Conservation (phyloP, 345 rosid species). For the Atalantia buxifolia region DNA sequence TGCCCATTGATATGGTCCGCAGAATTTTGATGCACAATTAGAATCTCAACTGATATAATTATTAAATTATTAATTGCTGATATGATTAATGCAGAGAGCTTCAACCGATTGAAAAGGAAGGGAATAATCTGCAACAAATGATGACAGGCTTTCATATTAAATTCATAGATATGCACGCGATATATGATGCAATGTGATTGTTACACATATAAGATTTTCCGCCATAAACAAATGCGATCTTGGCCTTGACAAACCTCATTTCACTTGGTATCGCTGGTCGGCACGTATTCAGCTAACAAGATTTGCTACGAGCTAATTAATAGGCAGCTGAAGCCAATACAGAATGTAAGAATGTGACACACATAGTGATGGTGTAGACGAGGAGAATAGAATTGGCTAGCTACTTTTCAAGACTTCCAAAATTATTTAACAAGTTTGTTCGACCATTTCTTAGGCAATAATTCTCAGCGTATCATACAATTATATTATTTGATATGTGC, state of each 20-base stretch:
- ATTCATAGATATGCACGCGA: background rate
- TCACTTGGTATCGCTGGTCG: background rate
- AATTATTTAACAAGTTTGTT: too few species aligned
- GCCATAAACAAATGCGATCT: background rate
- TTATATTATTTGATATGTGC: too few species aligned
- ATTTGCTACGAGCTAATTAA: background rate
- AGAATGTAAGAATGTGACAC: background rate
- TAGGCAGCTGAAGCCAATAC: background rate
- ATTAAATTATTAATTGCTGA: background rate
- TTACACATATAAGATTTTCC: background rate
- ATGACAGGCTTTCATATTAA: background rate
- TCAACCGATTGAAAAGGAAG: background rate
- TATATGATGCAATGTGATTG: background rate
- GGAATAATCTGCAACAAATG: background rate
- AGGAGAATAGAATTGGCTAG: too few species aligned
- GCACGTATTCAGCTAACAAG: background rate
- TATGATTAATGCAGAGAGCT: background rate
- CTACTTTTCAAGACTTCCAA: too few species aligned
- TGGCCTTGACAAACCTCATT: background rate
- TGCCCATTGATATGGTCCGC: background rate
- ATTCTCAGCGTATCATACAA: too few species aligned
- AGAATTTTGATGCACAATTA: background rate
- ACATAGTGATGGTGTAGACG: background rate
- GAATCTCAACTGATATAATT: background rate
- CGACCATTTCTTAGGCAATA: too few species aligned